A percentile compares a stretch with the other conserved stretches of the same genome.
These are phyloP conservation scores for Sherardia arvensis DNA, from an alignment of 257 asterid genomes.

Conservation along the genomic window DNA sequence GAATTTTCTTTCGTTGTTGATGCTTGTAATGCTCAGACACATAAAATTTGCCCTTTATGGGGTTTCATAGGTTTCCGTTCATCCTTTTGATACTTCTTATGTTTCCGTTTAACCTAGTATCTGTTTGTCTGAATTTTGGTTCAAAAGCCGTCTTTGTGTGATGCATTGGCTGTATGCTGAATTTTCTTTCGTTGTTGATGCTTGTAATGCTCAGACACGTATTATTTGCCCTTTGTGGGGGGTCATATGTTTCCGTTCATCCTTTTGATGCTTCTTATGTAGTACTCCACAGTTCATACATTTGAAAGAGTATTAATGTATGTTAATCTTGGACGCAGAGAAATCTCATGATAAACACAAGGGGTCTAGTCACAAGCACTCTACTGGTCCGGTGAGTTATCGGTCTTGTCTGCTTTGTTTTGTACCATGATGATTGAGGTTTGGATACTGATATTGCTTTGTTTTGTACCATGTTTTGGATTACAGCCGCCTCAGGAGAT, in stretches of 20 bases:
- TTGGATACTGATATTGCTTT: neutral
- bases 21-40: neutral
- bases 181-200: neutral
- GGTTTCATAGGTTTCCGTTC: neutral
- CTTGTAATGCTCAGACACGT: neutral
- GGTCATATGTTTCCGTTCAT: neutral
- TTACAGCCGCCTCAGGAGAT: constrained; percentile 45
- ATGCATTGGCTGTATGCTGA: neutral
- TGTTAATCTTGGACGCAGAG: constrained; percentile 31
- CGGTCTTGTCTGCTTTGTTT: neutral
- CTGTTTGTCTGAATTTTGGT: neutral
- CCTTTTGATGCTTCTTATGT: neutral
- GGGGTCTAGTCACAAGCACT: constrained; percentile 43
- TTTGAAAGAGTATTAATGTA: constrained; percentile 10
- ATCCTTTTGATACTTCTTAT: too few relatives aligned
- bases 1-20: neutral
- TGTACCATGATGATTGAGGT: neutral
- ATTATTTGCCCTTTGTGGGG: too few relatives aligned
- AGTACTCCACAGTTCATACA: neutral
- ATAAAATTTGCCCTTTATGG: too few relatives aligned
- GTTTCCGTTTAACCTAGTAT: too few relatives aligned
- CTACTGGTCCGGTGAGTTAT: constrained; percentile 42
- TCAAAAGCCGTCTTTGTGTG: neutral
- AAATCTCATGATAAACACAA: constrained; percentile 51
- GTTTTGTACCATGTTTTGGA: constrained; percentile 20